Evolutionary conservation across 352 stramenopile species (phyloP).

Genomic region (Globisporangium iwayamae): DNA sequence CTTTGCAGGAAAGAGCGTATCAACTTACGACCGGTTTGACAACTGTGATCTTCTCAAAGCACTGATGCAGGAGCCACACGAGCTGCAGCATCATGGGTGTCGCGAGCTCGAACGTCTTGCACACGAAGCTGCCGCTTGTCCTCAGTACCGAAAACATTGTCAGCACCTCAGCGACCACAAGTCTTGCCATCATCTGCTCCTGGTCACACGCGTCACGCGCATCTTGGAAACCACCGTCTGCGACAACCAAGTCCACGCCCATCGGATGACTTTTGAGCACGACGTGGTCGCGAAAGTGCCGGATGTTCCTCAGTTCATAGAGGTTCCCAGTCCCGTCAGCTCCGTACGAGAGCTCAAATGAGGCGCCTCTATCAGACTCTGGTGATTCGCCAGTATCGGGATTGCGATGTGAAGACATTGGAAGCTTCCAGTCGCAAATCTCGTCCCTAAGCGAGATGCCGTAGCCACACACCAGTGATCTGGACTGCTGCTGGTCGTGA

Average conservation of each 20-base stretch:
- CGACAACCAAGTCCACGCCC: constrained; percentile 58
- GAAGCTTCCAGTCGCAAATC: constrained; percentile 50
- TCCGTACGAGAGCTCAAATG: constrained; percentile 57
- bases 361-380: not conserved
- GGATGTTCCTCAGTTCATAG: constrained; percentile 57
- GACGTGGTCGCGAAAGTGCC: constrained; percentile 35
- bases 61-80: constrained; percentile 57
- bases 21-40: constrained; percentile 61
- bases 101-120: constrained; percentile 79
- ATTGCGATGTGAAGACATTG: constrained; percentile 9
- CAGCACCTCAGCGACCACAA: constrained; percentile 58
- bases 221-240: constrained; percentile 72
- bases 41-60: constrained; percentile 57
- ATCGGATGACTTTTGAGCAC: constrained; percentile 25
- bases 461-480: constrained; percentile 30
- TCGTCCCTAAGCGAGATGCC: constrained; percentile 62
- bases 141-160: constrained; percentile 55
- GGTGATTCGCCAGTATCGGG: not conserved
- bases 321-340: constrained; percentile 70
- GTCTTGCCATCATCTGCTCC: constrained; percentile 59
- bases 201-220: constrained; percentile 59
- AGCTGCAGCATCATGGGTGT: constrained; percentile 59
- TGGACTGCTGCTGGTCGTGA: not conserved
- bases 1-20: not conserved
- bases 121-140: constrained; percentile 54